A percentile compares a stretch with the other conserved stretches of the same genome.
phyloP scores from a whole-genome alignment of 192 early-diverging fungal species.

The Mortierella claussenii region DNA sequence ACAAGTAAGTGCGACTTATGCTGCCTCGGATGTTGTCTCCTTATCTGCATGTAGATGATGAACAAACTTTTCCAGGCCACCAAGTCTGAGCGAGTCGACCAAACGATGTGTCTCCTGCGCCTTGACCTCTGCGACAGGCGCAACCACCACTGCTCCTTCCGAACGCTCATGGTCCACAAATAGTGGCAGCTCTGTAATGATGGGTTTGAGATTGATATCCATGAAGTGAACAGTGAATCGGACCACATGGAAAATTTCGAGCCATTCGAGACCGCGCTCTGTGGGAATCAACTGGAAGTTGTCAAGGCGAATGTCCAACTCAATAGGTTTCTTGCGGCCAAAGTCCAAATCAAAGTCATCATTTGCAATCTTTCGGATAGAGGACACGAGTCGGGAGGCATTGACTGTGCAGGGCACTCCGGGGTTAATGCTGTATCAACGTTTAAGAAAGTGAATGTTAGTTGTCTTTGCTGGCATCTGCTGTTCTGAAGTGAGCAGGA shows the following conservation, averaged over 20 bases:
- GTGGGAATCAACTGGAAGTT: constrained; percentile 44
- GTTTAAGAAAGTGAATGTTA: too few species aligned
- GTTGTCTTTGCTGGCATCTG: neutral
- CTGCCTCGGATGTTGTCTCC: neutral
- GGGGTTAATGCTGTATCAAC: too few species aligned
- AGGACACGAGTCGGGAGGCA: constrained; percentile 26
- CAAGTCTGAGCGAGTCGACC: neutral
- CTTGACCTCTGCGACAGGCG: neutral
- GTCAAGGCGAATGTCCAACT: constrained; percentile 35
- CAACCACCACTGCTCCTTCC: neutral
- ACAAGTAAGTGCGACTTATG: neutral
- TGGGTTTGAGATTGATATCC: constrained; percentile 25
- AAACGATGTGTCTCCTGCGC: neutral
- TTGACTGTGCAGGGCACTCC: constrained; percentile 30
- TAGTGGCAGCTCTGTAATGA: constrained; percentile 23
- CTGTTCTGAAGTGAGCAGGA: neutral
- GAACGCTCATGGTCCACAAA: constrained; percentile 31
- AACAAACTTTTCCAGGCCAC: neutral
- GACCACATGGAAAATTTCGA: constrained; percentile 34
- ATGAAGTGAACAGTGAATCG: constrained; percentile 34
- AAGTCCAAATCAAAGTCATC: constrained; percentile 41
- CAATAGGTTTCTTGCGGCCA: constrained; percentile 21
- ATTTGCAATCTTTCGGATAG: constrained; percentile 22
- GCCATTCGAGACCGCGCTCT: constrained; percentile 27
- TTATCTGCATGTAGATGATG: neutral